Evolutionary conservation across 2,329 filamentous ascomycete species (phyloP), one percentile per base, ranked within the genome.

Genomic region (Fusarium ambrosium): DNA sequence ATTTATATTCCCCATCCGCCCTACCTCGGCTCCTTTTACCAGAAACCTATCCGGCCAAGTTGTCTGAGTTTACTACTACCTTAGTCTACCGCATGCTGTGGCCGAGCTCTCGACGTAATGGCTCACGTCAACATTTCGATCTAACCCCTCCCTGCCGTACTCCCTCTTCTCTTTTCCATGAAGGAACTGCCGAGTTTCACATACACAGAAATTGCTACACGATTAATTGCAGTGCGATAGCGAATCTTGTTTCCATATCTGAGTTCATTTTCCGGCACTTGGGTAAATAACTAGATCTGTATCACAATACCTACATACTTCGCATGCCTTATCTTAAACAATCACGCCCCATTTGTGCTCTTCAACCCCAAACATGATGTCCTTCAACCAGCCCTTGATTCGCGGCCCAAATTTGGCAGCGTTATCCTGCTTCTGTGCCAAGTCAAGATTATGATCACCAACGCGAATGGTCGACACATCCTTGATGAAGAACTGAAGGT

Each of bases 281-380:
- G 9, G 9, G 9, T 29, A n/a, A 43, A 16, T 22, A 27, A 27
- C 45, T 11, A 51, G 9, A 27, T 29, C 34, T 39, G 34, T 24
- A 2, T 16, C 4, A n/a, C 10, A n/a, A 41, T 61, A 45, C 6
- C 2, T 37, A 10, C 16, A 16, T 22, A 39, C 29, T 29, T 16
- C 18, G 4, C 14, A 20, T 18, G 13, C 13, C 39, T 32, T 11
- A 20, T 45, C 34, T 27, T 48, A 36, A 14, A 68, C 37, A 3
- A 64, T 45, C 1, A 68, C 68, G 6, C 62, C 68, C 70, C 70
- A 72, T 32, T 70, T 43, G 32, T 72, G 55, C 16, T 62, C 20
- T 22, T 70, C 68, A 22, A 29, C 58, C 11, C 70, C 70, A 36
- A 62, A 72, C 70, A 72, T 72, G 8, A 72, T 72, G 58, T 65